Conservation (phyloP, 2,329 filamentous ascomycete species). For the Hymenoscyphus infarciens region DNA sequence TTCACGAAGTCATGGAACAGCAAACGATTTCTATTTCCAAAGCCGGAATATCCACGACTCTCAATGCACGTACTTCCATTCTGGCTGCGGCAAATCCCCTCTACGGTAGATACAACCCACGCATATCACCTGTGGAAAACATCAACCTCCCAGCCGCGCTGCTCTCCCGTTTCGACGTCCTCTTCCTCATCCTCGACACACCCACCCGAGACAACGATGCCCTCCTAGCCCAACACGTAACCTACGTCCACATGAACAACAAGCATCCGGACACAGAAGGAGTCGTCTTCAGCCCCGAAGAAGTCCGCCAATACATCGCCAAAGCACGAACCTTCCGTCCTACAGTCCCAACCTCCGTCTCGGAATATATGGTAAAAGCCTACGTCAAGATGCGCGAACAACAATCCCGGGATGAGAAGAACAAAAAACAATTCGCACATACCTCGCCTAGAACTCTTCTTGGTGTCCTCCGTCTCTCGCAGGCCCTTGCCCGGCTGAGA, state of each 20-base stretch:
- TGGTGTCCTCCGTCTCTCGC: conserved; percentile 86
- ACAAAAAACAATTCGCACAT: conserved; percentile 89
- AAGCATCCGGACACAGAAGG: conserved; percentile 76
- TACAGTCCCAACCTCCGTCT: conserved; percentile 76
- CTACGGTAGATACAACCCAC: conserved; percentile 96
- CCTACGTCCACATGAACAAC: conserved; percentile 96
- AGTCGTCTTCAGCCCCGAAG: conserved; percentile 84
- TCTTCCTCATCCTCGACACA: conserved; percentile 95
- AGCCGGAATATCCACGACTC: conserved; percentile 92
- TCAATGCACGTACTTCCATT: conserved; percentile 95
- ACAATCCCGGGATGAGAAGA: conserved; percentile 86
- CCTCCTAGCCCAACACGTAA: conserved; percentile 91
- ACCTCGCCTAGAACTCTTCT: conserved; percentile 91
- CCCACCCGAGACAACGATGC: conserved; percentile 86
- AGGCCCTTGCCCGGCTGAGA: conserved; percentile 86
- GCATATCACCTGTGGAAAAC: conserved; percentile 95
- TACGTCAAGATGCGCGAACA: conserved; percentile 93
- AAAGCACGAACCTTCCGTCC: conserved; percentile 88
- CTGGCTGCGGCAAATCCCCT: conserved; percentile 94
- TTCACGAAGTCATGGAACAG: conserved; percentile 87
- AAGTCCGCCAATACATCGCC: conserved; percentile 94
- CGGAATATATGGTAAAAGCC: conserved; percentile 94
- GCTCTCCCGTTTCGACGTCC: conserved; percentile 92
- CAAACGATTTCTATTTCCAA: conserved; percentile 83
- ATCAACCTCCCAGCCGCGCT: conserved; percentile 98